These are phyloP conservation scores for Fusarium continuum DNA, from an alignment of 2,329 filamentous ascomycete genomes.

Conservation along the genomic window DNA sequence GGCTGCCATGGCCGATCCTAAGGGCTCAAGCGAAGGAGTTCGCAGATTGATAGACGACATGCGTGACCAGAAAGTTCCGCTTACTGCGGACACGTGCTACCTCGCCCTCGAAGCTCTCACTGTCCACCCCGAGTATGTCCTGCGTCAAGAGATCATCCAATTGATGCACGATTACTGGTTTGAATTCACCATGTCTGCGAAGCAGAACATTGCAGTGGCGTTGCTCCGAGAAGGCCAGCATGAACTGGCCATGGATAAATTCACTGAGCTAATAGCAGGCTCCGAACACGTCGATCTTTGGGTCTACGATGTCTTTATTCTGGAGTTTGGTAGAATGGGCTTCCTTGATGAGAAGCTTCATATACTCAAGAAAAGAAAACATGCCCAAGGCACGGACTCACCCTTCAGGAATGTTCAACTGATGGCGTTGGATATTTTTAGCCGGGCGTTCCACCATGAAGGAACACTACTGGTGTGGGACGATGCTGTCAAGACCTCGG, in stretches of 20 bases:
- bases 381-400: constrained; percentile 48
- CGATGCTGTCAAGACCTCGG: constrained; percentile 60
- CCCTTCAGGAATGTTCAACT: constrained; percentile 68
- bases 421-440: constrained; percentile 79
- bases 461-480: constrained; percentile 78
- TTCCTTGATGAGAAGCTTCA: constrained; percentile 82
- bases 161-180: constrained; percentile 79
- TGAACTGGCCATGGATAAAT: constrained; percentile 77
- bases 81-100: constrained; percentile 75
- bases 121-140: constrained; percentile 84
- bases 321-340: constrained; percentile 73
- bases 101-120: constrained; percentile 76
- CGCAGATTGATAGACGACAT: constrained; percentile 76
- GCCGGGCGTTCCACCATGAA: constrained; percentile 68
- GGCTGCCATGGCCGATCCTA: constrained; percentile 71
- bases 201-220: constrained; percentile 75
- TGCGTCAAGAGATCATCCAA: constrained; percentile 75
- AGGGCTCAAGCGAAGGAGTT: constrained; percentile 74
- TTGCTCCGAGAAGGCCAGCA: constrained; percentile 83
- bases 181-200: constrained; percentile 61
- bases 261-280: constrained; percentile 72
- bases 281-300: constrained; percentile 69
- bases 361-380: constrained; percentile 68
- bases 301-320: constrained; percentile 82
- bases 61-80: constrained; percentile 65